Base-by-base conservation (phyloP, 2,329 filamentous ascomycete genomes). In the Incumbomyces lentus region DNA sequence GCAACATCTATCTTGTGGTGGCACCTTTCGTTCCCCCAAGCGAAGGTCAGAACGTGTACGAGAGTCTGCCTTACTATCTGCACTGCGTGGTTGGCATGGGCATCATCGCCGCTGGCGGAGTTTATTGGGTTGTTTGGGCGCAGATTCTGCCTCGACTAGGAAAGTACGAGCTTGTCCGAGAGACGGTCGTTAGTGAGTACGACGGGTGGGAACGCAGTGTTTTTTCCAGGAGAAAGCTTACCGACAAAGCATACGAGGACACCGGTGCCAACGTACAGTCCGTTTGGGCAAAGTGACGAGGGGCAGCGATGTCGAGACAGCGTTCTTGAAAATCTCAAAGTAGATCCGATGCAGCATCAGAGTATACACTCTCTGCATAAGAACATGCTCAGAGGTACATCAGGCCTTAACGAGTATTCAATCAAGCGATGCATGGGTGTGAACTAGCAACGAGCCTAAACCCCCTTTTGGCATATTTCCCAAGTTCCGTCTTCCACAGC, bases 151-250 rank as follows among this genome's bases (percentile, higher is more conserved):
- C 73, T 1, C 64, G 65, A 42, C 40, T 62, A 19, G 63, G 64
- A 12, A 52, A 57, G 13, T 68, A 83, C 55, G 68, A 75, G 54
- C 66, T 84, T 8, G 68, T 77, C 2, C 69, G 73, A 47, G 73
- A 79, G 60, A 68, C 65, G 0, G 60, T 70, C 1, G 61, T 81
- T 6, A 74, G 78, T 50, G 69, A 75, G 35, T 12, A 46, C 29
- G 79, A 82, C 58, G 78, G 79, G 1, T 82, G 79, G 79, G 77
- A 78, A 54, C 66, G 74, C 29, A 76, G 66, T 45, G 68, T 74
- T 2, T 80, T 81, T 56, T 12, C 5, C 12, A 62, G 33, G 16
- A n/a, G 11, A 12, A 35, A 35, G 11, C n/a, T 35, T 14, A 35
- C 4, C 33, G 33, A 4, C 4, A 26, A 26, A 26, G 22, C 22